These are phyloP conservation scores for Solanum habrochaites DNA, from an alignment of 257 asterid species.

Conservation along the genomic window DNA sequence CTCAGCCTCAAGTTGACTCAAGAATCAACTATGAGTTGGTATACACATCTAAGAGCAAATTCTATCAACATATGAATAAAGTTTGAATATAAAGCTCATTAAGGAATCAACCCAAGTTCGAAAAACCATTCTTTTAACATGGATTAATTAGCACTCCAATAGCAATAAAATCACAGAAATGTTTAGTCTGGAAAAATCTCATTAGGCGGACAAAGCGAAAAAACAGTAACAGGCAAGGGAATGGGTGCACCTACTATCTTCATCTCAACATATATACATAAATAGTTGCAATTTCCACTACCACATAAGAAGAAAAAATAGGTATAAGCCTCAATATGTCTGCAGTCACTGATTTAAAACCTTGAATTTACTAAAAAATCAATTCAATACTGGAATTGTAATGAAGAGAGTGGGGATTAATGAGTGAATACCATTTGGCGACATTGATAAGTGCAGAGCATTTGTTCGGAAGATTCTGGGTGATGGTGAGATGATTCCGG, in stretches of 20 bases:
- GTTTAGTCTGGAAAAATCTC: not conserved
- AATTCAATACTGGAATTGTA: not conserved
- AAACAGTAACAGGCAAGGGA: not conserved
- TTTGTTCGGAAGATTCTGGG: constrained; percentile 53
- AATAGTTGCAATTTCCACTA: not conserved
- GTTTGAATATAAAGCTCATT: not conserved
- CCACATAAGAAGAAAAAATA: not conserved
- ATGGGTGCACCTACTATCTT: not conserved
- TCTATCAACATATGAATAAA: not conserved
- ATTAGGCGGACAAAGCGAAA: not conserved
- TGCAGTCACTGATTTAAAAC: not conserved
- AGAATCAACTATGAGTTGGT: not conserved
- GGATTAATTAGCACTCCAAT: not conserved
- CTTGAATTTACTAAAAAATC: not conserved
- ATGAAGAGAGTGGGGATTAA: not conserved
- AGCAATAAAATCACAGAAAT: not conserved
- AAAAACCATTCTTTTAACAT: not conserved
- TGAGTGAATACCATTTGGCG: constrained; percentile 71
- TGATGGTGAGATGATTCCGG: constrained; percentile 48
- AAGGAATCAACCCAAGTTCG: not conserved
- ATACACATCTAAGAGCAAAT: not conserved
- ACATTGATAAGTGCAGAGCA: constrained; percentile 96
- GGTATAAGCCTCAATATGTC: not conserved
- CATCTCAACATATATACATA: not conserved
- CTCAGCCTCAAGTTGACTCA: not conserved